Percentiles rank a stretch among this genome's conserved stretches.
phyloP scores from a whole-genome alignment of 108 stramenopile species.

The Nannochloropsis gaditana region DNA sequence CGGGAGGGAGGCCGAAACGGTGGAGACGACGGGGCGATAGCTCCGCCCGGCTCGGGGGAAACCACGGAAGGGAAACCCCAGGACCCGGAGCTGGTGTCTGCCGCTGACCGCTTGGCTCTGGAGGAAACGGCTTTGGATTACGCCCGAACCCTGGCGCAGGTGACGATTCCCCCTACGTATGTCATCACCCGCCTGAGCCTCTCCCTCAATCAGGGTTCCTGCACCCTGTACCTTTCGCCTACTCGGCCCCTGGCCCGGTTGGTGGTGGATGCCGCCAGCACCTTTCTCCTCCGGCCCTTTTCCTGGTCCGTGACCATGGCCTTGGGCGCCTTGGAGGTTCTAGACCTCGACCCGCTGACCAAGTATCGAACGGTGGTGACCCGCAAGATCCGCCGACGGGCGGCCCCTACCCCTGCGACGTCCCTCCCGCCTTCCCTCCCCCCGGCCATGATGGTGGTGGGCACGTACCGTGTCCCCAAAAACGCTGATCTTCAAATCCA shows the following conservation, averaged over 20 bases:
- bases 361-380: neutral
- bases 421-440: neutral
- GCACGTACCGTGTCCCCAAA: constrained; percentile 12
- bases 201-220: constrained; percentile 9
- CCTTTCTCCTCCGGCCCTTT: neutral
- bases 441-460: neutral
- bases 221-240: neutral
- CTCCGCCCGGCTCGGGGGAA: neutral
- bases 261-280: neutral
- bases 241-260: neutral
- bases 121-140: neutral
- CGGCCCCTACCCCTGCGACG: neutral
- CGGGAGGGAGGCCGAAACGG: neutral
- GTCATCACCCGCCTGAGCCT: neutral
- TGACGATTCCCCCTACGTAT: neutral
- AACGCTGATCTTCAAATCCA: neutral
- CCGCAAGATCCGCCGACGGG: neutral
- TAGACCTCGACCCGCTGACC: neutral
- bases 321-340: neutral
- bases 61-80: neutral
- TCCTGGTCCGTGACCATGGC: neutral
- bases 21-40: neutral
- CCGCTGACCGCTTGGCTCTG: neutral
- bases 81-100: neutral
- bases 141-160: neutral